Evolutionary conservation across 345 rosid genomes (phyloP).

Genomic region (Gossypium mustelinum): DNA sequence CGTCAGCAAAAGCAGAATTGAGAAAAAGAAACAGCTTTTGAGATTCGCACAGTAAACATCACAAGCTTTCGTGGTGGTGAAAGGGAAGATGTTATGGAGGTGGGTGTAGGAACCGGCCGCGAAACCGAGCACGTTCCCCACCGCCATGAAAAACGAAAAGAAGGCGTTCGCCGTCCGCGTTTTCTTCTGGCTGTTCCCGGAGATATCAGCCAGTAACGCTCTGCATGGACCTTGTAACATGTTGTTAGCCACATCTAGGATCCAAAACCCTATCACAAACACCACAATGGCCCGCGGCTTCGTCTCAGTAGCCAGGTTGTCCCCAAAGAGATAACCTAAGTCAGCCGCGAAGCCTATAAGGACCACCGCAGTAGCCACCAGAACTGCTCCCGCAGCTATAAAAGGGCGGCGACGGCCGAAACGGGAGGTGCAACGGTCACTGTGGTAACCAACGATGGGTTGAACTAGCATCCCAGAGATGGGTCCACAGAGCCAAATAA

Average conservation of each 20-base stretch:
- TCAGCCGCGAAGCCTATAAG: constrained; percentile 66
- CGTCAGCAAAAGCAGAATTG: constrained; percentile 44
- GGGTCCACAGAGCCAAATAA: constrained; percentile 77
- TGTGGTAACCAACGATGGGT: constrained; percentile 63
- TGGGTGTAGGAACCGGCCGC: constrained; percentile 64
- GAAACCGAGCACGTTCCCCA: constrained; percentile 79
- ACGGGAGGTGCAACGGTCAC: constrained; percentile 56
- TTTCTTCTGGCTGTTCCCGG: constrained; percentile 46
- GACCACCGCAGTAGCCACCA: constrained; percentile 49
- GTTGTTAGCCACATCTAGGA: constrained; percentile 73
- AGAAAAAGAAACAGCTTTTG: constrained; percentile 70
- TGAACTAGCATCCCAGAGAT: constrained; percentile 69
- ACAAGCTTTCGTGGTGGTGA: constrained; percentile 64
- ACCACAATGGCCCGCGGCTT: constrained; percentile 52
- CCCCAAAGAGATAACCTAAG: constrained; percentile 49
- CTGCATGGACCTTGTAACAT: constrained; percentile 78
- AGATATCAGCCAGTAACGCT: constrained; percentile 79
- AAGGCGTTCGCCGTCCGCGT: constrained; percentile 45
- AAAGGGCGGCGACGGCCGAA: constrained; percentile 72
- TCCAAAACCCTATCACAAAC: constrained; percentile 66
- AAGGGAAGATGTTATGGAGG: constrained; percentile 54
- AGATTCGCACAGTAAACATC: constrained; percentile 83
- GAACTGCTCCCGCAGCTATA: constrained; percentile 42
- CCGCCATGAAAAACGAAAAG: constrained; percentile 88
- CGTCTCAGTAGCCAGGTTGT: constrained; percentile 12